Evolutionary conservation across 345 rosid genomes (phyloP).

Genomic region (Eutrema japonicum): DNA sequence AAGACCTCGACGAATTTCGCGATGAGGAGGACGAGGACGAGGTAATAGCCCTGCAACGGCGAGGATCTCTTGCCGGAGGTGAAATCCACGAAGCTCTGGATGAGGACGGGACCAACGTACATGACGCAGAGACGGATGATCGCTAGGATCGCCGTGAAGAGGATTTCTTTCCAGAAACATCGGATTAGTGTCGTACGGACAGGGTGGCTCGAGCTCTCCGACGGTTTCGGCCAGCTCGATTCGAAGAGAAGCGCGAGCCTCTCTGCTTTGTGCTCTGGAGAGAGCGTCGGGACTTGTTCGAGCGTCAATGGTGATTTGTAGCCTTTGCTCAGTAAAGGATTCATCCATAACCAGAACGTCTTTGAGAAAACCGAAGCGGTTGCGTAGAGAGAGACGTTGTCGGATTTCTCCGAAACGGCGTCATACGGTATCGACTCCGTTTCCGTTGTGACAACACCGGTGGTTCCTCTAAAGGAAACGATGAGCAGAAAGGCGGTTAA

Average conservation of each 20-base stretch:
- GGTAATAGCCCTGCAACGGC: conserved; percentile 78
- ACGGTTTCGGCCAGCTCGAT: conserved; percentile 73
- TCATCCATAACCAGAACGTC: conserved; percentile 92
- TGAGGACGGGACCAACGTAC: conserved; percentile 83
- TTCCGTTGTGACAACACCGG: conserved; percentile 53
- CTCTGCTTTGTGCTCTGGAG: conserved; percentile 82
- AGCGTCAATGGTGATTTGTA: conserved; percentile 76
- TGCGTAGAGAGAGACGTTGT: conserved; percentile 60
- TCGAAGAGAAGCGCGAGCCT: conserved; percentile 65
- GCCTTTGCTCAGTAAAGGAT: conserved; percentile 76
- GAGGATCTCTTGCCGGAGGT: conserved; percentile 83
- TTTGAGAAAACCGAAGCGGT: conserved; percentile 72
- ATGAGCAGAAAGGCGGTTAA: conserved; percentile 57
- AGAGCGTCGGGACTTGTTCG: conserved; percentile 72
- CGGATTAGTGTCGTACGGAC: conserved; percentile 70
- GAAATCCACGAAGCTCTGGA: conserved; percentile 79
- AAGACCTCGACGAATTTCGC: conserved; percentile 85
- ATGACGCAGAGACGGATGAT: conserved; percentile 68
- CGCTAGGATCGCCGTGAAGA: conserved; percentile 78
- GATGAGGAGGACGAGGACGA: conserved; percentile 66
- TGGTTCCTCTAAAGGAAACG: conserved; percentile 64
- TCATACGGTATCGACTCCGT: conserved; percentile 43
- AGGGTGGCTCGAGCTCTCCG: conserved; percentile 65
- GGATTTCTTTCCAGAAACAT: conserved; percentile 79
- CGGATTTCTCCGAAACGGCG: conserved; percentile 49